Base-by-base conservation (phyloP, 2,329 filamentous ascomycete genomes). In the Golovinomyces cichoracearum region DNA sequence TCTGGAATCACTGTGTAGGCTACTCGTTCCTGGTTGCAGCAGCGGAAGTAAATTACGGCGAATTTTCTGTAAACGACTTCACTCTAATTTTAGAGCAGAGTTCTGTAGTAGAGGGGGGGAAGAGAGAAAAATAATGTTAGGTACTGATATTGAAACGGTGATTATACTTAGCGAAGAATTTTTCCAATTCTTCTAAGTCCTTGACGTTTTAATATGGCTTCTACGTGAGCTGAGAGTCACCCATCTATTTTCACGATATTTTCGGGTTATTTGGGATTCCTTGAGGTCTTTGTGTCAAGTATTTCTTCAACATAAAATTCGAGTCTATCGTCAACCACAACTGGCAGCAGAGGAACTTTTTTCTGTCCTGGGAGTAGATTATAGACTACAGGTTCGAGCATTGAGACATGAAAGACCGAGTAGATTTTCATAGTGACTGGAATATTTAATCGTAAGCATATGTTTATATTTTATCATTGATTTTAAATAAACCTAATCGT, bases 381-480 rank as follows among this genome's bases (percentile, higher is more conserved):
- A 26, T 23, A n/a, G 5, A 23, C 40, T 7, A 25, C 45, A 1
- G 25, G 37, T 27, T 50, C 45, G 9, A 50, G 21, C 19, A 50
- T 23, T 1, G 49, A 50, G n/a, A 50, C 47, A 22, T 50, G 45
- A 17, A 50, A 50, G 3, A 48, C 26, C 9, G 45, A 26, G 26
- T 50, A 25, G 4, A 50, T 48, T 31, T 45, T 33, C 25, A 49
- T 49, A 23, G n/a, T 3, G 12, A 13, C 17, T 5, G 38, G 49
- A n/a, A 50, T 26, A 3, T 35, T 7, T 12, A 50, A 23, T 44
- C 9, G 37, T 50, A 50, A 22, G 47, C 47, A n/a, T 38, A 23
- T 1, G 15, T 17, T 29, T 5, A 21, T n/a, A 35, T 48, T 3
- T 35, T 27, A 26, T 45, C 33, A 9, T 38, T 35, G 15, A 50